phyloP scores from a whole-genome alignment of 148 eudicot species.

The Salicornia ramosissima region DNA sequence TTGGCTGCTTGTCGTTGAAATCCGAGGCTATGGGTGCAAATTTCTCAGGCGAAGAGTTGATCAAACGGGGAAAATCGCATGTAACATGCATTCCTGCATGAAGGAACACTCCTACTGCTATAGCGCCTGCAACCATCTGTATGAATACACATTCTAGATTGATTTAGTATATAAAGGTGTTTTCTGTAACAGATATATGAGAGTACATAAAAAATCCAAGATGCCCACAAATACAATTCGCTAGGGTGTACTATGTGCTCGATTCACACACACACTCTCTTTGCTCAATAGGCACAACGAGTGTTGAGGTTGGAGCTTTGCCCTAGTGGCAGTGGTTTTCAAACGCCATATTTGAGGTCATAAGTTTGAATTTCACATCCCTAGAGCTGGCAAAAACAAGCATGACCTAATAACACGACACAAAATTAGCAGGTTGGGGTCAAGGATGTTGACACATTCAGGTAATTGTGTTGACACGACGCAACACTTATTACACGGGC shows the following conservation, averaged over 20 bases:
- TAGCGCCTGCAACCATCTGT: conserved; percentile 76
- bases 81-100: conserved; percentile 77
- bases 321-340: too few species aligned
- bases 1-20: conserved; percentile 59
- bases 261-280: too few species aligned
- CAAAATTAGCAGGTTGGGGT: too few species aligned
- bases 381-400: too few species aligned
- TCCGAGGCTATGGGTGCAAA: conserved; percentile 55
- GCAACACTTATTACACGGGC: too few species aligned
- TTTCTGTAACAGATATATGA: not conserved
- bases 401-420: too few species aligned
- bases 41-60: conserved; percentile 61
- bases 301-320: too few species aligned
- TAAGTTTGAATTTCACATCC: too few species aligned
- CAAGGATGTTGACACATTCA: too few species aligned
- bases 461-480: too few species aligned
- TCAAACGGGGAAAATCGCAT: conserved; percentile 78
- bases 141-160: not conserved
- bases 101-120: conserved; percentile 52
- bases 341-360: too few species aligned
- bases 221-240: not conserved
- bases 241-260: not conserved
- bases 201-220: not conserved
- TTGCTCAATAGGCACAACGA: too few species aligned
- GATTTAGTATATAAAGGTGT: not conserved